Evolutionary conservation across 768 basidiomycete species (phyloP).

Genomic region (Lactarius indigo): DNA sequence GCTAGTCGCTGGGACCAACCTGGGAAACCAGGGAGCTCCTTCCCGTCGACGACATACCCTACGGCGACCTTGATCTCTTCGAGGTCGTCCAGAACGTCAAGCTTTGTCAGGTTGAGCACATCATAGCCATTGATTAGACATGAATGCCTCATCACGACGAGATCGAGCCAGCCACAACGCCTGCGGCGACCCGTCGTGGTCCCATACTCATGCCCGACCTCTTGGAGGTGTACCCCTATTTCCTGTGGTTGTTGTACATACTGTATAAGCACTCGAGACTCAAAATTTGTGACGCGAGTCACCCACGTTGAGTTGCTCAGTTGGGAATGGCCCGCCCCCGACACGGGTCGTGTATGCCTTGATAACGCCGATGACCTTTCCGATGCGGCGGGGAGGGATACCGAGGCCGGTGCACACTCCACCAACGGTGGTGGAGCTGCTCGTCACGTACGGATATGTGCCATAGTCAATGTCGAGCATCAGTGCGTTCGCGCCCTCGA

Average conservation of each 20-base stretch:
- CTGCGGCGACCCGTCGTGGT: constrained; percentile 89
- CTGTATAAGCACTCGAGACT: neutral
- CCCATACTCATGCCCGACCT: constrained; percentile 90
- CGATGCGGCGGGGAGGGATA: constrained; percentile 85
- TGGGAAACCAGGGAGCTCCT: constrained; percentile 81
- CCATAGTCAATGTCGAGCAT: constrained; percentile 99
- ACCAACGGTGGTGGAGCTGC: constrained; percentile 88
- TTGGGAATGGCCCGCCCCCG: constrained; percentile 98
- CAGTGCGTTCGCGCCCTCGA: constrained; percentile 97
- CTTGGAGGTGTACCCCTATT: constrained; percentile 83
- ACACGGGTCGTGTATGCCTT: constrained; percentile 99
- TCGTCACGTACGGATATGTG: constrained; percentile 97
- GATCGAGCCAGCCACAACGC: constrained; percentile 96
- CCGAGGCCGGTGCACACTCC: constrained; percentile 98
- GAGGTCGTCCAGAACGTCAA: constrained; percentile 86
- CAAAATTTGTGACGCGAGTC: neutral
- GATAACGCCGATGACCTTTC: constrained; percentile 86
- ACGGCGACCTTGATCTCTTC: constrained; percentile 85
- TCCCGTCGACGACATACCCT: constrained; percentile 72
- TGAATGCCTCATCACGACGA: constrained; percentile 92
- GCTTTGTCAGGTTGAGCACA: constrained; percentile 88
- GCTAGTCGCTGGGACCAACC: constrained; percentile 46
- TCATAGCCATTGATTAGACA: constrained; percentile 96
- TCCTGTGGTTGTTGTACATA: constrained; percentile 44
- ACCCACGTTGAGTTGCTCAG: constrained; percentile 86